Conservation (phyloP, 2,329 filamentous ascomycete genomes). For the Stemphylium vesicarium region DNA sequence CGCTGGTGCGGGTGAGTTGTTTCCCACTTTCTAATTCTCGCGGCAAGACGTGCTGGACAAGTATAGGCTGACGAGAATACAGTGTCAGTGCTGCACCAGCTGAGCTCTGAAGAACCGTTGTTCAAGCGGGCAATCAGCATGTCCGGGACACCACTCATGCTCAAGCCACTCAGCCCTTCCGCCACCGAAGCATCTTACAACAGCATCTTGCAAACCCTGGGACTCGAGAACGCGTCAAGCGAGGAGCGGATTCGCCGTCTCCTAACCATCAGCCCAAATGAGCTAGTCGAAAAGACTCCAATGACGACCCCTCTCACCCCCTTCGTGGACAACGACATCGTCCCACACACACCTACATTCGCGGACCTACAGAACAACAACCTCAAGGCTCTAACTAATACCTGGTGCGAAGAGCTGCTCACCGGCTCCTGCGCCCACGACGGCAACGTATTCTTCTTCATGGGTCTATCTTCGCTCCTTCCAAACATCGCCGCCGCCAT, state of each 20-base stretch:
- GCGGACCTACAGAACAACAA: neutral
- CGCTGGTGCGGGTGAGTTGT: constrained; percentile 52
- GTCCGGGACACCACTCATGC: constrained; percentile 45
- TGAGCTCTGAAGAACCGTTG: constrained; percentile 23
- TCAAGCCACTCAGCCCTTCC: constrained; percentile 45
- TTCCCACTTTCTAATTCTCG: too few species aligned
- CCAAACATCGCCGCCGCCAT: constrained; percentile 36
- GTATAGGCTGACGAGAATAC: constrained; percentile 1
- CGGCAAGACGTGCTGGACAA: neutral
- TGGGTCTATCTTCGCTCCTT: constrained; percentile 21
- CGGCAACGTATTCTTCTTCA: constrained; percentile 33
- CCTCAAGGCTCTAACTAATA: neutral
- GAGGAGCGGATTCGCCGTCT: constrained; percentile 51
- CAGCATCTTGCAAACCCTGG: constrained; percentile 47
- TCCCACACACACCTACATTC: constrained; percentile 31
- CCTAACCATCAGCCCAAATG: constrained; percentile 43
- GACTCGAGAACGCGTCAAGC: constrained; percentile 40
- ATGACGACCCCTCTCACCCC: constrained; percentile 44
- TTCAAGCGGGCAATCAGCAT: constrained; percentile 34
- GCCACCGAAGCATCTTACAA: constrained; percentile 51
- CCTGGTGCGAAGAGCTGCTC: constrained; percentile 54
- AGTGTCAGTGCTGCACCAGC: constrained; percentile 28
- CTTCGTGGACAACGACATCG: constrained; percentile 52
- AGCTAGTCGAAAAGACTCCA: constrained; percentile 50
- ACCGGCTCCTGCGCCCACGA: constrained; percentile 56